These are phyloP conservation scores for Encephalitozoon intestinalis DNA, from an alignment of 371 early-diverging fungal genomes.

Conservation along the genomic window DNA sequence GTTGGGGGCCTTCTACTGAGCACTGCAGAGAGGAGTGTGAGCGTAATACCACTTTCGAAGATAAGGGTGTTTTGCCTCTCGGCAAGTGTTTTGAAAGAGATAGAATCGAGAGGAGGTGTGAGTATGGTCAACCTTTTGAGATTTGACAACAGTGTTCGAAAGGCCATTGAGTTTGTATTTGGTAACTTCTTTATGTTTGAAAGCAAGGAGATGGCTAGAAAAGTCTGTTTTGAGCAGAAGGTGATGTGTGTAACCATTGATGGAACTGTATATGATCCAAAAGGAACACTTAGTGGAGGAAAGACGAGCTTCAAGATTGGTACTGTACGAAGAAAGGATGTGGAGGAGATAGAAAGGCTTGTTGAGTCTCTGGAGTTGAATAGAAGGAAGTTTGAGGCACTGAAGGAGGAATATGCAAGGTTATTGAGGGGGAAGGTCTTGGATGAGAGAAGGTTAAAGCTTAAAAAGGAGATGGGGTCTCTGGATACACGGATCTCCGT, in stretches of 20 bases:
- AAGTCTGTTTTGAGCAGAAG: conserved; percentile 68
- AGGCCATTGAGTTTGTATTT: conserved; percentile 87
- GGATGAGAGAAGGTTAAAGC: conserved; percentile 32
- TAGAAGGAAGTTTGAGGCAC: not conserved
- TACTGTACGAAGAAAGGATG: conserved; percentile 46
- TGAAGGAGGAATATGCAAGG: not conserved
- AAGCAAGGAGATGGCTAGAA: conserved; percentile 68
- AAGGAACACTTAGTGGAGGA: conserved; percentile 90
- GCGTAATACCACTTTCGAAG: conserved; percentile 90
- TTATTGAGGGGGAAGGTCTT: not conserved
- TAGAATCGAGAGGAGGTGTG: conserved; percentile 52
- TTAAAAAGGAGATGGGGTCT: conserved; percentile 11
- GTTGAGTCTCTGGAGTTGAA: not conserved
- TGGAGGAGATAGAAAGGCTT: not conserved
- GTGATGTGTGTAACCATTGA: conserved; percentile 77
- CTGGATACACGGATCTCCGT: conserved; percentile 50
- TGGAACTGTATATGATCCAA: conserved; percentile 94
- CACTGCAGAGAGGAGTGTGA: conserved; percentile 72
- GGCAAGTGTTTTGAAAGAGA: conserved; percentile 62
- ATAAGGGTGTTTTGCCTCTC: conserved; percentile 62
- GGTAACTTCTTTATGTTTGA: conserved; percentile 71
- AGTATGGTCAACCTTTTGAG: conserved; percentile 73
- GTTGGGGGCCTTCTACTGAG: conserved; percentile 74
- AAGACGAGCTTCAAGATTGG: conserved; percentile 59
- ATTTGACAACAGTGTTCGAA: conserved; percentile 65